Percentiles rank a stretch among this genome's conserved stretches.
phyloP scores from a whole-genome alignment of 2,329 filamentous ascomycete genomes.

The Colletotrichum trifolii region DNA sequence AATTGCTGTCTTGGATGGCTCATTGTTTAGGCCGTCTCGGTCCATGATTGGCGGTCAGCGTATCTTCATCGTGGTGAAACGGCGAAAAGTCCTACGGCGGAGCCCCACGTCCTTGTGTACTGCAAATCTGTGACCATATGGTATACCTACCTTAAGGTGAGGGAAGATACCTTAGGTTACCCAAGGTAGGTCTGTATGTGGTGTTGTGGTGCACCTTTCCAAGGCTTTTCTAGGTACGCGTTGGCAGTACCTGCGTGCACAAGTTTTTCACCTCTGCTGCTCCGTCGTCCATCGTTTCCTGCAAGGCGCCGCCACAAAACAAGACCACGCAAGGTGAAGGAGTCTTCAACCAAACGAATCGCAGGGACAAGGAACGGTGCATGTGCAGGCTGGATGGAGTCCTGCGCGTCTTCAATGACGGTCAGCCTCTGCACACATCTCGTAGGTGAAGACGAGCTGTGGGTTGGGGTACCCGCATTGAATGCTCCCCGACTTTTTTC shows the following conservation, averaged over 20 bases:
- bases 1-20: background rate
- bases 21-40: background rate
- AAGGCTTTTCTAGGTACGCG: too few species aligned
- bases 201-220: background rate
- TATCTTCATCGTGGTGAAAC: conserved; percentile 35
- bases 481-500: background rate
- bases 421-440: too few species aligned
- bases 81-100: conserved; percentile 29
- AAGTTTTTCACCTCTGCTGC: too few species aligned
- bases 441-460: too few species aligned
- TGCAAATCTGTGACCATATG: background rate
- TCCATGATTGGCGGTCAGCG: conserved; percentile 29
- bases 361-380: conserved; percentile 8
- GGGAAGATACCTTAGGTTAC: background rate
- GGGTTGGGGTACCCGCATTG: background rate
- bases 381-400: too few species aligned
- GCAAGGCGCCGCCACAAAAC: conserved; percentile 20
- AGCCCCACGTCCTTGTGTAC: conserved; percentile 32
- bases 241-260: too few species aligned
- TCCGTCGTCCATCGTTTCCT: background rate
- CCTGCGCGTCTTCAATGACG: too few species aligned
- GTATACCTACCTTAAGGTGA: too few species aligned
- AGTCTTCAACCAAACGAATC: conserved; percentile 1
- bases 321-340: too few species aligned
- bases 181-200: background rate